Base-by-base conservation (phyloP, 768 basidiomycete genomes). In the Tulasnella sp. region DNA sequence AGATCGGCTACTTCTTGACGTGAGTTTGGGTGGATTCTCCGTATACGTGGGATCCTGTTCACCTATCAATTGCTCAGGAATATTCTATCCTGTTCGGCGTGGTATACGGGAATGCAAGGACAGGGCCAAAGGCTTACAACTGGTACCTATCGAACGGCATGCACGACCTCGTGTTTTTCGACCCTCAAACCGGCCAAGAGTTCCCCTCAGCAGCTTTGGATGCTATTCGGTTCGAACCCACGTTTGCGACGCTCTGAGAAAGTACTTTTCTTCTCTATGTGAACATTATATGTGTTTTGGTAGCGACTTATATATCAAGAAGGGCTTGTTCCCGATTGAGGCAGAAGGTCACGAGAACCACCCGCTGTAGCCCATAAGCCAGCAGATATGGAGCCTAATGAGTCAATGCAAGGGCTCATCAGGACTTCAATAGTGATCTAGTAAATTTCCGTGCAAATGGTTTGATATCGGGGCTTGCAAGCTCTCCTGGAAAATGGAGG, bases 111-210 rank as follows among this genome's bases (percentile, higher is more conserved):
- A 75, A 22, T 9, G 40, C 20, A 16, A 31, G 14, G 11, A 40
- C 9, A 34, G 74, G 74, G 37, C 41, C 41, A n/a, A n/a, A 28
- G 24, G 74, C 74, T 18, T 75, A 40, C 74, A 75, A 75, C 16
- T 75, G 74, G 74, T 42, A 42, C 41, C 16, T 75, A 2, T 75
- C 74, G 4, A 31, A 3, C 31, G 74, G 22, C 22, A 37, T 75
- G 74, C 14, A 22, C 22, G n/a, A 18, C 11, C 74, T 48, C 18
- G 24, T 75, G 12, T 75, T 75, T 28, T 75, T 75, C 22, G 74
- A 75, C 28, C 14, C 74, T 7, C 74, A 40, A 40, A 75, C n/a
- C 12, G 74, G 74, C 7, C 18, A 20, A 16, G 74, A 75, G 46
- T 48, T 8, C 22, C 44, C 34, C 3, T 4, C 41, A 40, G 74